A percentile compares a stretch with the other conserved stretches of the same genome.
Conservation (phyloP, 2,329 filamentous ascomycete species). For the Fusarium musae region DNA sequence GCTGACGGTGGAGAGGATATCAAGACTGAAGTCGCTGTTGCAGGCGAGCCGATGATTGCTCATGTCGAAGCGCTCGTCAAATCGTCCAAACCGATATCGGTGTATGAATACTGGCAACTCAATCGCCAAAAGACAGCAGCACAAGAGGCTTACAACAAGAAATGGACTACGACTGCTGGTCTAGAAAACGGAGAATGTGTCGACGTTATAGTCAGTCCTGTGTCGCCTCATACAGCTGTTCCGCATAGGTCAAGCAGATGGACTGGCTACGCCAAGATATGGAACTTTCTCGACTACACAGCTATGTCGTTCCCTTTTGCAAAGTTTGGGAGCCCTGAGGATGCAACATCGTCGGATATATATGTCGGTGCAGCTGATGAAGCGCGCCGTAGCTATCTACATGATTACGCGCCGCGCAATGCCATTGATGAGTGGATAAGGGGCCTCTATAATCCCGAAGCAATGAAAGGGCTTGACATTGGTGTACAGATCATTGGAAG, state of each 20-base stretch:
- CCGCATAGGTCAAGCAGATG: neutral
- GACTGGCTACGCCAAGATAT: slow-evolving; percentile 1
- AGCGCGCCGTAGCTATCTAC: neutral
- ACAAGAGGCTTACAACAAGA: neutral
- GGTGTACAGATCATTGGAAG: neutral
- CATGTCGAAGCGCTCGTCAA: neutral
- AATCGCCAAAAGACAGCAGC: neutral
- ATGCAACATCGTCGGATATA: neutral
- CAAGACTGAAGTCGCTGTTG: neutral
- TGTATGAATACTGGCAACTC: slow-evolving; percentile 2
- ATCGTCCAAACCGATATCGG: neutral
- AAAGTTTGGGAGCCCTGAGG: neutral
- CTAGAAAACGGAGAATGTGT: neutral
- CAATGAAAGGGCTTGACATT: neutral
- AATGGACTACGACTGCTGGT: neutral
- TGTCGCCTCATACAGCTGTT: neutral
- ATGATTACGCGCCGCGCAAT: neutral
- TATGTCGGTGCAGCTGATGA: neutral
- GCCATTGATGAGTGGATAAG: neutral
- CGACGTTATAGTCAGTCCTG: neutral
- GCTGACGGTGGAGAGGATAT: neutral
- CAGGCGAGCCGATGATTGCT: neutral
- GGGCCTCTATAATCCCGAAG: neutral
- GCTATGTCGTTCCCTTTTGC: neutral
- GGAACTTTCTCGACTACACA: neutral